A percentile compares a stretch with the other conserved stretches of the same genome.
Evolutionary conservation across 305 asterid species (phyloP).

Genomic region (Fraxinus albicans): DNA sequence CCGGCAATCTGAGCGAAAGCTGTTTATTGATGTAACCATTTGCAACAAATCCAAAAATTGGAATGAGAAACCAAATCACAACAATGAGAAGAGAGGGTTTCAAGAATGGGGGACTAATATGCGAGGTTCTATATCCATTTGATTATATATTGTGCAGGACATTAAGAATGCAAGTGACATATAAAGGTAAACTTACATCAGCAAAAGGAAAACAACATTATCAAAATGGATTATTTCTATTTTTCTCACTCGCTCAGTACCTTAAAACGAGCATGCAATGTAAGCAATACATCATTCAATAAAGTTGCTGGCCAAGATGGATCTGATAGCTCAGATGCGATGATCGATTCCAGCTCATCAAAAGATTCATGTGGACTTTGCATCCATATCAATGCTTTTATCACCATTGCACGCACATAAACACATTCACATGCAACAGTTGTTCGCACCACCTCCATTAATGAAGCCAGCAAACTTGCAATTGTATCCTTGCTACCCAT

Average conservation of each 20-base stretch:
- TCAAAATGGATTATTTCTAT: conserved; percentile 3
- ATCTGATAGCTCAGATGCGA: conserved; percentile 95
- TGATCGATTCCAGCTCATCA: conserved; percentile 93
- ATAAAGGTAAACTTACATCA: conserved; percentile 4
- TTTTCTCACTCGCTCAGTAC: conserved; percentile 37
- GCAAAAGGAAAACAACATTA: not conserved
- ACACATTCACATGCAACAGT: conserved; percentile 99
- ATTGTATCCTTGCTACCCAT: conserved; percentile 81
- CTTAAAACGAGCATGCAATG: conserved; percentile 99
- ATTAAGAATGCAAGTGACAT: not conserved
- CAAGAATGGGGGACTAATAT: not conserved
- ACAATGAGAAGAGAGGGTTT: not conserved
- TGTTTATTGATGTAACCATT: not conserved
- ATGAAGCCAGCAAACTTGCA: conserved; percentile 88
- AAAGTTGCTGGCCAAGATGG: conserved; percentile 96
- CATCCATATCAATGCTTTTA: conserved; percentile 98
- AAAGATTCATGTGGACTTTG: conserved; percentile 97
- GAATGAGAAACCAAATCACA: not conserved
- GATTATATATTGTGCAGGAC: not conserved
- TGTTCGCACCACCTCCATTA: conserved; percentile 98
- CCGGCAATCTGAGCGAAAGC: not conserved
- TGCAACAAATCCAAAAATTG: not conserved
- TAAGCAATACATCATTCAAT: conserved; percentile 82
- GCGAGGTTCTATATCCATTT: not conserved
- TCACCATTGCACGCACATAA: conserved; percentile 97